These are phyloP conservation scores for Cryptococcus maquisensis DNA, from an alignment of 1,284 basidiomycete genomes.

Conservation along the genomic window DNA sequence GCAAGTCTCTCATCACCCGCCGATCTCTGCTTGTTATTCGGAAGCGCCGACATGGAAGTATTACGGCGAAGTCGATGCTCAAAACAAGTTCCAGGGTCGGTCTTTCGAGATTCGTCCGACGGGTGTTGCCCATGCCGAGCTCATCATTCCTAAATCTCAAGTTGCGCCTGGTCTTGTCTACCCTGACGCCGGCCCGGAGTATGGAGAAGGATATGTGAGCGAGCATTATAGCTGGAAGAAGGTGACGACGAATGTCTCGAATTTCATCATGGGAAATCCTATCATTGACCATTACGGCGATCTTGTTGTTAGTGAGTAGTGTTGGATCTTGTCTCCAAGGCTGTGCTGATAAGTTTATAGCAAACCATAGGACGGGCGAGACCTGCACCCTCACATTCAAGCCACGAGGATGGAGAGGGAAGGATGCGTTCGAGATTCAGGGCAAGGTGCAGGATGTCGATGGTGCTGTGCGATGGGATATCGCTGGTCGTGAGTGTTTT, in stretches of 20 bases:
- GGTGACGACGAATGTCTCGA: conserved; percentile 86
- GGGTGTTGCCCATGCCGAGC: conserved; percentile 83
- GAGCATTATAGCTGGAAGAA: conserved; percentile 57
- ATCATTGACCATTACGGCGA: conserved; percentile 97
- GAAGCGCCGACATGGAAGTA: conserved; percentile 87
- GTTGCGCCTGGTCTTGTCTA: conserved; percentile 40
- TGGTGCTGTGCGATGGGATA: conserved; percentile 74
- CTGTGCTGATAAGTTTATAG: conserved; percentile 48
- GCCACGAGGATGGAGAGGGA: conserved; percentile 89
- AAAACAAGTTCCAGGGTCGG: conserved; percentile 93
- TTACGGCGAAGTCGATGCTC: conserved; percentile 73
- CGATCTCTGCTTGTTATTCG: conserved; percentile 94
- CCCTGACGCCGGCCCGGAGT: conserved; percentile 41
- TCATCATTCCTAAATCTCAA: conserved; percentile 69
- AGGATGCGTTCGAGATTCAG: conserved; percentile 86
- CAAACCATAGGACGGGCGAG: conserved; percentile 91
- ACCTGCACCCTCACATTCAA: conserved; percentile 89
- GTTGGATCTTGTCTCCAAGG: background rate
- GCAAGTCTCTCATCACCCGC: conserved; percentile 94
- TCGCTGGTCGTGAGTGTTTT: conserved; percentile 64
- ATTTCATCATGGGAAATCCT: conserved; percentile 88
- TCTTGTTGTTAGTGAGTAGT: conserved; percentile 65
- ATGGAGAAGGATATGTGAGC: conserved; percentile 35
- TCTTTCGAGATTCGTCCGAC: conserved; percentile 96
- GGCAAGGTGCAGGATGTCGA: conserved; percentile 70